Evolutionary conservation across 768 basidiomycete species (phyloP).

Genomic region (Cytidiella melzeri): DNA sequence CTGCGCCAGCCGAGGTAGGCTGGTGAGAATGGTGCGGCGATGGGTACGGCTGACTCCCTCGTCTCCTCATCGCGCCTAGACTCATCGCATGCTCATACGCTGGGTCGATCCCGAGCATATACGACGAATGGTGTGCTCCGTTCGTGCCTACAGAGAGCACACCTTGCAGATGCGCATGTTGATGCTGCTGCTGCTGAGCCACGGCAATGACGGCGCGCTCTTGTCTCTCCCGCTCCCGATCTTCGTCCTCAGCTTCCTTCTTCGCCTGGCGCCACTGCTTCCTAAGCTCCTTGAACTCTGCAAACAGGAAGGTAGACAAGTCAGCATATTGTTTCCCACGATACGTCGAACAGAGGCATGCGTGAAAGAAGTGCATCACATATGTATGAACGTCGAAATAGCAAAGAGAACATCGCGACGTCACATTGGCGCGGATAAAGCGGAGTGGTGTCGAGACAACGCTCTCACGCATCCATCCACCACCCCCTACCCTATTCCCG

Average conservation of each 20-base stretch:
- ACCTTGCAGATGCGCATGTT: neutral
- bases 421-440: too few species aligned
- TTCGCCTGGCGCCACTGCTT: constrained; percentile 95
- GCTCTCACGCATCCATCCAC: too few species aligned
- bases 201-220: constrained; percentile 1
- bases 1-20: neutral
- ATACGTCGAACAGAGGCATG: neutral
- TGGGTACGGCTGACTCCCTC: constrained; percentile 11
- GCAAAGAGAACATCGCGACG: too few species aligned
- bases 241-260: constrained; percentile 50
- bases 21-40: constrained; percentile 6
- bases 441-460: too few species aligned
- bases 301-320: constrained; percentile 5
- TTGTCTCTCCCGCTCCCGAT: constrained; percentile 18
- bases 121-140: neutral
- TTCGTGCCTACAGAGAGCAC: neutral
- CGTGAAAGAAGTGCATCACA: neutral
- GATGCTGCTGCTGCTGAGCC: neutral
- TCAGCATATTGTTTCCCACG: constrained; percentile 1
- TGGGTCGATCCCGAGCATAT: neutral
- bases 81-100: neutral
- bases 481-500: too few species aligned
- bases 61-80: constrained; percentile 1
- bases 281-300: constrained; percentile 97
- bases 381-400: too few species aligned